Conservation (phyloP, 1,284 basidiomycete species). For the Rhodotorula sp. region DNA sequence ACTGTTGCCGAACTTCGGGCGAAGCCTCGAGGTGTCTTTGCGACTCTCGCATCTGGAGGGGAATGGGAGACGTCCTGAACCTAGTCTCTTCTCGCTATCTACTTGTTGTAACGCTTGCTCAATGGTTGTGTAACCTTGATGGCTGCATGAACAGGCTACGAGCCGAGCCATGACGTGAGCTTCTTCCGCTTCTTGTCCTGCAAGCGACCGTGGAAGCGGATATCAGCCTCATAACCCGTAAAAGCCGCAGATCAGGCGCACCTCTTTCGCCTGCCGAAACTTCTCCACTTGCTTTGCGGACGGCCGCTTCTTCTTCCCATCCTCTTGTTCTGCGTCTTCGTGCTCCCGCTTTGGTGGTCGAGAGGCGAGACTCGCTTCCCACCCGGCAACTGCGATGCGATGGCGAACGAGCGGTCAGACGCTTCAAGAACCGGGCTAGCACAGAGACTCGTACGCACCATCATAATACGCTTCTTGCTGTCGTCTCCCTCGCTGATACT, state of each 20-base stretch:
- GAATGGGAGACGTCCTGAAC: constrained; percentile 63
- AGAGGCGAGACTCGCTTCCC: constrained; percentile 24
- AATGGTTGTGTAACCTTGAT: too few species aligned
- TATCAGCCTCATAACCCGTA: not conserved
- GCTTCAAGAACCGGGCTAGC: too few species aligned
- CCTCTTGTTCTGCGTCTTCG: not conserved
- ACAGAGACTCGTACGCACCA: not conserved
- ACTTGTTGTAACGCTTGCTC: not conserved
- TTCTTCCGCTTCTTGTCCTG: constrained; percentile 33
- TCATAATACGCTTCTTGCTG: constrained; percentile 44
- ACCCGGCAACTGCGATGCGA: constrained; percentile 19
- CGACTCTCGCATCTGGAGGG: constrained; percentile 75
- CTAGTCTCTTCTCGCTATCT: not conserved
- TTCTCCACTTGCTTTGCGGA: constrained; percentile 26
- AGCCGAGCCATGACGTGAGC: constrained; percentile 14
- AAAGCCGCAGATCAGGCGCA: not conserved
- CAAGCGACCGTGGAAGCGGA: not conserved
- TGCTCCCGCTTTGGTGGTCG: constrained; percentile 9
- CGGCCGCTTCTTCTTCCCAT: constrained; percentile 14
- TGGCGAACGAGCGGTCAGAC: not conserved
- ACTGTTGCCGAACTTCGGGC: constrained; percentile 58
- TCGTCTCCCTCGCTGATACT: constrained; percentile 35
- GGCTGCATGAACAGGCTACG: too few species aligned
- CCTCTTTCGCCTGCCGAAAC: constrained; percentile 29
- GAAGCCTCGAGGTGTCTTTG: constrained; percentile 57